Percentiles rank a stretch among this genome's conserved stretches.
These are phyloP conservation scores for Phaeosphaeria sp. DNA, from an alignment of 2,329 filamentous ascomycete species.

Conservation along the genomic window DNA sequence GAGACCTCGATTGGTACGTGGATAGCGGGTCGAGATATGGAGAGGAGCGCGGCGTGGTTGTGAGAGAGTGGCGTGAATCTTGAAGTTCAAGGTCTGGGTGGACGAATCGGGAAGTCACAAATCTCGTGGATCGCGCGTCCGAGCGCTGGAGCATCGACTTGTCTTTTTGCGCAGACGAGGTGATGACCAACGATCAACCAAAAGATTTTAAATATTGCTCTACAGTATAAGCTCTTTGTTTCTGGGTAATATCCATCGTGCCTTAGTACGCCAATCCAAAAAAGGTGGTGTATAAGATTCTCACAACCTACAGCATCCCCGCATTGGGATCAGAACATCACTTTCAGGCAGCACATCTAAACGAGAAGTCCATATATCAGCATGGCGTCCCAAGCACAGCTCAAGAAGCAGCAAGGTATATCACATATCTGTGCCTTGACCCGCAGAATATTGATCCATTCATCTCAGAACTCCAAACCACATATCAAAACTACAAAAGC, in stretches of 20 bases:
- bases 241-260: no score
- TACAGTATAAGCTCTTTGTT: no score
- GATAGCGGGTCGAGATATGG: background rate
- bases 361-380: slow-evolving; percentile 16
- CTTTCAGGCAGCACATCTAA: background rate
- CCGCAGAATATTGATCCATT: background rate
- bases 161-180: background rate
- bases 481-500: slow-evolving; percentile 78
- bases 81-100: slow-evolving; percentile 7
- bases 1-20: background rate
- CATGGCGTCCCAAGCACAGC: slow-evolving; percentile 60
- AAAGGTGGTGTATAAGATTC: background rate
- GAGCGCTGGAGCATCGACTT: slow-evolving; percentile 21
- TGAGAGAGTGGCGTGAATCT: slow-evolving; percentile 12
- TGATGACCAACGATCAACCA: background rate
- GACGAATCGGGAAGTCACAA: slow-evolving; percentile 25
- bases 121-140: slow-evolving; percentile 37
- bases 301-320: slow-evolving; percentile 29
- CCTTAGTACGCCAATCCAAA: background rate
- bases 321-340: slow-evolving; percentile 10
- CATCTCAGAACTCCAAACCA: slow-evolving; percentile 76
- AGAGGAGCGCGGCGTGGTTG: background rate
- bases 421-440: no score
- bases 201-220: no score
- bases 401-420: slow-evolving; percentile 79